These are phyloP conservation scores for Tripidium arundinaceum DNA, from an alignment of 202 grass and related monocot species.

Conservation along the genomic window DNA sequence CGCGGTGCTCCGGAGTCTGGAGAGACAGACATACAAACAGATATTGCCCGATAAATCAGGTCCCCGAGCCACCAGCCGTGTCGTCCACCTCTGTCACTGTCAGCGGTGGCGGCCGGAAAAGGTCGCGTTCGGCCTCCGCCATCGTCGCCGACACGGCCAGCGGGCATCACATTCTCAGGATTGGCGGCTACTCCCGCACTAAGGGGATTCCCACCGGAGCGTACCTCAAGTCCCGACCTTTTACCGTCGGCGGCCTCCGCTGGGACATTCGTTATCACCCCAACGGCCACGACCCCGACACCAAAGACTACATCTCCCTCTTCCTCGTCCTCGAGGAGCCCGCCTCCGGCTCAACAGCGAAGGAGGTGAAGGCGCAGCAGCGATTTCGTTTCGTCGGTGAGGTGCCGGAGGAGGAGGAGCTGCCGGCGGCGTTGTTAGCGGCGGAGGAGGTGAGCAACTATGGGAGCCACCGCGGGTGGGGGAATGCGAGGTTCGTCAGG, in stretches of 20 bases:
- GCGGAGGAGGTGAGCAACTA: not conserved
- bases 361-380: not conserved
- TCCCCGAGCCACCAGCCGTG: not conserved
- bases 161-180: slow-evolving; percentile 3
- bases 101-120: not conserved
- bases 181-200: not conserved
- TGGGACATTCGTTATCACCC: not conserved
- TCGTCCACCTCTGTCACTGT: not conserved
- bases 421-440: not conserved
- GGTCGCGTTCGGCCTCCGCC: not conserved
- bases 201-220: not conserved
- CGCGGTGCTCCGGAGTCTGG: no score
- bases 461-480: not conserved
- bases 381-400: not conserved
- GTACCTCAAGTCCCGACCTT: not conserved
- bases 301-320: not conserved
- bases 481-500: not conserved
- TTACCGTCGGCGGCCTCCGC: not conserved
- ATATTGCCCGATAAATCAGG: not conserved
- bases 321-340: not conserved
- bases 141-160: not conserved
- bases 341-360: not conserved
- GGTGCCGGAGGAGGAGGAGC: not conserved
- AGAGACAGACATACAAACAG: no score
- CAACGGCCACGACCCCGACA: not conserved